Conservation (phyloP, 345 rosid species). For the Carallia brachiata region DNA sequence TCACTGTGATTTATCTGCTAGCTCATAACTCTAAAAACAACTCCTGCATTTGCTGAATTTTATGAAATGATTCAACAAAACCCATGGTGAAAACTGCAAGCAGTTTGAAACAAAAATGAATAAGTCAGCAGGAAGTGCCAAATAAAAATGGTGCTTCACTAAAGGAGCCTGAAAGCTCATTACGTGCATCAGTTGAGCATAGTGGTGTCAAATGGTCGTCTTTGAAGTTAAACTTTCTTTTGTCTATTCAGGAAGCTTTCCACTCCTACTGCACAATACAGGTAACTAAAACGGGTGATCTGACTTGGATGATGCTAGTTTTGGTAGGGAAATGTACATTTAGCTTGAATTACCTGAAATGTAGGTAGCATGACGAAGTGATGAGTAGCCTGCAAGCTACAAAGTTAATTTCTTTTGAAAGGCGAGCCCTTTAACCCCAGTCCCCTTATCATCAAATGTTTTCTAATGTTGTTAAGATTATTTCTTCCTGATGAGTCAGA, state of each 20-base stretch:
- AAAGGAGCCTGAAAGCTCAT: constrained; percentile 32
- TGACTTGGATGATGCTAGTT: not conserved
- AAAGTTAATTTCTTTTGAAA: no score
- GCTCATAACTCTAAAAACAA: not conserved
- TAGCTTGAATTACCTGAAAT: constrained; percentile 10
- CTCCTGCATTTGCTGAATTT: constrained; percentile 64
- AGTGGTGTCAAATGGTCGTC: constrained; percentile 23
- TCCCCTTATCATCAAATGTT: no score
- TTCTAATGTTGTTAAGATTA: no score
- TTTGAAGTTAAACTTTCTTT: no score
- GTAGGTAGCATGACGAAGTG: not conserved
- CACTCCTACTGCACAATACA: not conserved
- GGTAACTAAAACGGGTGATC: not conserved
- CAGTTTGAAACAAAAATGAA: constrained; percentile 67
- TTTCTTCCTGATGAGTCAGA: no score
- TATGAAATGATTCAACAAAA: constrained; percentile 69
- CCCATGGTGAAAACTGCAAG: constrained; percentile 74
- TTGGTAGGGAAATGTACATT: not conserved
- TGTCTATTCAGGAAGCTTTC: no score
- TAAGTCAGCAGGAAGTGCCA: constrained; percentile 52
- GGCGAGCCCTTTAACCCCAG: no score
- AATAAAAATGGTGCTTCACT: constrained; percentile 35
- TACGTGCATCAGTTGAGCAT: constrained; percentile 23
- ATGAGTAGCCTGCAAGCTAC: no score
- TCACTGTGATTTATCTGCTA: no score